Conservation (phyloP, 2,329 filamentous ascomycete genomes). For the Colletotrichum sp. region DNA sequence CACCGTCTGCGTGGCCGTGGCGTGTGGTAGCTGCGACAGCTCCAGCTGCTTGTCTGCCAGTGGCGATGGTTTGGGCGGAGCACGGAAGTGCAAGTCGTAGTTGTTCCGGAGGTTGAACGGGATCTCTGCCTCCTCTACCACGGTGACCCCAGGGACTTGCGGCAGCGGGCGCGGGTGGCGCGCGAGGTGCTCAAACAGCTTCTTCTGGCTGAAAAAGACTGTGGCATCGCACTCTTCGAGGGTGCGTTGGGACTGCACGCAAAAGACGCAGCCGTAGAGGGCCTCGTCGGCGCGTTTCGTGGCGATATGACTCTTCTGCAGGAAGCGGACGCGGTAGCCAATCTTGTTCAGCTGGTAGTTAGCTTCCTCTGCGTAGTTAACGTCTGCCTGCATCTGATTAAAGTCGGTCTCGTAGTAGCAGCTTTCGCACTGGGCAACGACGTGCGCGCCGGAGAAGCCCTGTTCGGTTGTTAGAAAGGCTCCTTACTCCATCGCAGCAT, state of each 20-base stretch:
- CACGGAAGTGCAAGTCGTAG: slow-evolving; percentile 57
- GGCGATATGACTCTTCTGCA: slow-evolving; percentile 60
- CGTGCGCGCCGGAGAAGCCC: slow-evolving; percentile 45
- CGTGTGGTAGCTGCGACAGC: slow-evolving; percentile 47
- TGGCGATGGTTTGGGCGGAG: slow-evolving; percentile 44
- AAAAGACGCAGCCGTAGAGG: slow-evolving; percentile 61
- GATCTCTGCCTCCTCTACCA: slow-evolving; percentile 49
- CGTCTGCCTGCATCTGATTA: slow-evolving; percentile 55
- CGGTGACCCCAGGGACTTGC: slow-evolving; percentile 49
- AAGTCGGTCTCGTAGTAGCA: slow-evolving; percentile 62
- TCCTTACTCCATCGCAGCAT: background rate
- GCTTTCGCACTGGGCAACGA: slow-evolving; percentile 56
- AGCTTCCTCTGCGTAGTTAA: slow-evolving; percentile 52
- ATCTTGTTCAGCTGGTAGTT: slow-evolving; percentile 53
- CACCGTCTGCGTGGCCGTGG: slow-evolving; percentile 50
- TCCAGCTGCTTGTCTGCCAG: slow-evolving; percentile 45
- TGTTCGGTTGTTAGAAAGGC: slow-evolving; percentile 20
- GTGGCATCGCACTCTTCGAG: slow-evolving; percentile 60
- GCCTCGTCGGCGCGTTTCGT: slow-evolving; percentile 56
- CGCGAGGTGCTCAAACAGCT: slow-evolving; percentile 58
- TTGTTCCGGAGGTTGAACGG: slow-evolving; percentile 48
- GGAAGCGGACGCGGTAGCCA: slow-evolving; percentile 57
- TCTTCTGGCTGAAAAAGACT: slow-evolving; percentile 58
- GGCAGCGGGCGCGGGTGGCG: slow-evolving; percentile 60
- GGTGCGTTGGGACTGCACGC: slow-evolving; percentile 53